Evolutionary conservation across 352 stramenopile species (phyloP).

Genomic region (Globisporangium recalcitrans): DNA sequence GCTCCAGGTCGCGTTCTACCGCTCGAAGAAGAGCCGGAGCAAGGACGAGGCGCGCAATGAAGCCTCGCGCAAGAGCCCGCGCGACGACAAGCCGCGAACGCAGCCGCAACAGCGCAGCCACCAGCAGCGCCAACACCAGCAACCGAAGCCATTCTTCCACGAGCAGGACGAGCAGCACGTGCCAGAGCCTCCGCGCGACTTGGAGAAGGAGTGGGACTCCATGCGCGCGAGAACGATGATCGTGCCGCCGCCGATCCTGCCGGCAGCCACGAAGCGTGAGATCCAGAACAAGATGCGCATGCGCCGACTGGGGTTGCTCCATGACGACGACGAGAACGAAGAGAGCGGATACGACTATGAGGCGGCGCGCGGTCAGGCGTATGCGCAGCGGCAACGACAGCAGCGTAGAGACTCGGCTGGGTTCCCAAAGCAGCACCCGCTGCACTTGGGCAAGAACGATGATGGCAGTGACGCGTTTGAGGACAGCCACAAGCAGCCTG

Average conservation of each 20-base stretch:
- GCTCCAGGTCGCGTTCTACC: conserved; percentile 36
- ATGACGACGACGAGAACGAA: conserved; percentile 38
- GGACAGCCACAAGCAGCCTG: conserved; percentile 18
- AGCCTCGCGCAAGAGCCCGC: background rate
- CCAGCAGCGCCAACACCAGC: background rate
- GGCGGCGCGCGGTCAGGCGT: background rate
- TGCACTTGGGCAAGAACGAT: conserved; percentile 21
- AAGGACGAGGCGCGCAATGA: conserved; percentile 27
- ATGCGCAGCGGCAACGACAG: conserved; percentile 1
- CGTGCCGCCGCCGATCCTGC: conserved; percentile 33
- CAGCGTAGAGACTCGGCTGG: background rate
- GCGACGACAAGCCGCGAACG: conserved; percentile 10
- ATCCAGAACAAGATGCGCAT: conserved; percentile 63
- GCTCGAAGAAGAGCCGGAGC: conserved; percentile 42
- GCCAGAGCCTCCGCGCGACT: conserved; percentile 3
- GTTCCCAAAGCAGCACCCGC: conserved; percentile 13
- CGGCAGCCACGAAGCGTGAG: conserved; percentile 32
- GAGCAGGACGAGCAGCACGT: background rate
- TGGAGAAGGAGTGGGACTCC: conserved; percentile 40
- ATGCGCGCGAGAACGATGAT: conserved; percentile 35
- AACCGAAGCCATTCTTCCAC: conserved; percentile 1
- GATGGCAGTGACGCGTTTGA: conserved; percentile 16
- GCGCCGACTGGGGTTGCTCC: conserved; percentile 43
- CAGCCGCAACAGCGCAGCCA: conserved; percentile 13
- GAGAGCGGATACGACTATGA: conserved; percentile 21